Conservation (phyloP, 2,329 filamentous ascomycete species). For the Aciculosporium take region DNA sequence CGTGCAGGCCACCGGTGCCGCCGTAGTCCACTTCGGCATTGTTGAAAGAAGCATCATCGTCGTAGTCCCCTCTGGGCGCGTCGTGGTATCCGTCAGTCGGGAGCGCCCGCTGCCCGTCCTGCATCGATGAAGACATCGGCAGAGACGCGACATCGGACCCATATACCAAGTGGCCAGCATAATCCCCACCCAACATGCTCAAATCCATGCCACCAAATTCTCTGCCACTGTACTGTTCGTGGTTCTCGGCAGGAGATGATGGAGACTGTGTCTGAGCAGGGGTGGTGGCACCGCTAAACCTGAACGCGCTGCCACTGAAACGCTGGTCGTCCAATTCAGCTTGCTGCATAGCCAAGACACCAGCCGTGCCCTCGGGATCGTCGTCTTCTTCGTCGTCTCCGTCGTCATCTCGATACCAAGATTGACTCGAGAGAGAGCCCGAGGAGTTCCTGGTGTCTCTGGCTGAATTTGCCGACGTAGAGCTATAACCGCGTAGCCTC, state of each 20-base stretch:
- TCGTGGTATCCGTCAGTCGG: constrained; percentile 28
- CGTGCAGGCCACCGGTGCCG: constrained; percentile 77
- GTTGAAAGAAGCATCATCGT: constrained; percentile 27
- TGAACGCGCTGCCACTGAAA: constrained; percentile 20
- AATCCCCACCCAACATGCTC: constrained; percentile 60
- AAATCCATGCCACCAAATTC: constrained; percentile 62
- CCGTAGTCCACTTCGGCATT: constrained; percentile 71
- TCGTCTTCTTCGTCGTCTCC: constrained; percentile 53
- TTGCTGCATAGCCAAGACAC: constrained; percentile 68
- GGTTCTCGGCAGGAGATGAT: constrained; percentile 35
- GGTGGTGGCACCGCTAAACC: constrained; percentile 10
- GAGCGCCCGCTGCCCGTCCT: constrained; percentile 33
- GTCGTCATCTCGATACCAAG: constrained; percentile 23
- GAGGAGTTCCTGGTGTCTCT: constrained; percentile 10
- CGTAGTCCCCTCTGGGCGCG: constrained; percentile 14
- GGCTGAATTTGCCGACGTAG: constrained; percentile 30
- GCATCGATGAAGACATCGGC: constrained; percentile 23
- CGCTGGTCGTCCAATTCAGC: constrained; percentile 64
- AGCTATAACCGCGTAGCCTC: constrained; percentile 34
- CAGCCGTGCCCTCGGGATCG: constrained; percentile 75
- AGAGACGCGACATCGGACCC: constrained; percentile 32
- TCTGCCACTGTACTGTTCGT: constrained; percentile 46
- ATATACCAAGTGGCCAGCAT: constrained; percentile 36
- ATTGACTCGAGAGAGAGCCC: constrained; percentile 1
- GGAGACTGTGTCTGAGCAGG: constrained; percentile 13